phyloP scores from a whole-genome alignment of 805 yeast genomes.

The Blastobotrys parvus region DNA sequence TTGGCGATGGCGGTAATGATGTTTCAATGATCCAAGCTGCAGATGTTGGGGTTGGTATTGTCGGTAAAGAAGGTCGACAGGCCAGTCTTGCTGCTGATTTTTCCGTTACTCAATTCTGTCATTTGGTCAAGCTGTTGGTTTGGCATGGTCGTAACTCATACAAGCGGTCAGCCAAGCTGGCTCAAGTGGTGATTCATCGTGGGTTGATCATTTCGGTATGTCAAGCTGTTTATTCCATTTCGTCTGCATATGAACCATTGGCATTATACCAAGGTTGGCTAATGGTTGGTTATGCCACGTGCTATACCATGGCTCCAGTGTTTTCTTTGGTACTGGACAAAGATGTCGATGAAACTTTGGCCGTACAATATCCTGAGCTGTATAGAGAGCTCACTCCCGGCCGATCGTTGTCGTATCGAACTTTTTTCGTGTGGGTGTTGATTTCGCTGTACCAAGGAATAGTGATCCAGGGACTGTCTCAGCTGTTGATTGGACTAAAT shows the following conservation, averaged over 20 bases:
- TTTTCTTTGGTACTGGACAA: conserved; percentile 85
- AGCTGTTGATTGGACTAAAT: conserved; percentile 58
- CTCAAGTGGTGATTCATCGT: conserved; percentile 94
- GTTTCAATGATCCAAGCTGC: conserved; percentile 99
- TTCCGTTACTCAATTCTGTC: conserved; percentile 85
- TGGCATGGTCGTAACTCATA: conserved; percentile 99
- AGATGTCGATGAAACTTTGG: conserved; percentile 84
- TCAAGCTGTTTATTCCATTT: conserved; percentile 85
- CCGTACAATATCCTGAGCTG: conserved; percentile 86
- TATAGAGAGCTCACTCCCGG: conserved; percentile 90
- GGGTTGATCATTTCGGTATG: conserved; percentile 91
- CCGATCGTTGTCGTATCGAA: conserved; percentile 71
- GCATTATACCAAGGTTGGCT: conserved; percentile 94
- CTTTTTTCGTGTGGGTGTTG: conserved; percentile 86
- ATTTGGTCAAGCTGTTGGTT: conserved; percentile 70
- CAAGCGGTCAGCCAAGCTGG: conserved; percentile 87
- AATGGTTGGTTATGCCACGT: conserved; percentile 97
- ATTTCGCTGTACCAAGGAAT: conserved; percentile 88
- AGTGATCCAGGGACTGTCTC: conserved; percentile 76
- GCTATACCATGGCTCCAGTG: conserved; percentile 97
- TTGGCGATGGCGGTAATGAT: conserved; percentile 99
- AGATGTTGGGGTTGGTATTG: conserved; percentile 98
- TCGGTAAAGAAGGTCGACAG: conserved; percentile 97
- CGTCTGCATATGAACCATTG: conserved; percentile 84
- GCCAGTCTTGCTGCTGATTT: conserved; percentile 97